Evolutionary conservation across 495 filamentous ascomycete species (phyloP).

Genomic region (Neurospora tetrasperma): DNA sequence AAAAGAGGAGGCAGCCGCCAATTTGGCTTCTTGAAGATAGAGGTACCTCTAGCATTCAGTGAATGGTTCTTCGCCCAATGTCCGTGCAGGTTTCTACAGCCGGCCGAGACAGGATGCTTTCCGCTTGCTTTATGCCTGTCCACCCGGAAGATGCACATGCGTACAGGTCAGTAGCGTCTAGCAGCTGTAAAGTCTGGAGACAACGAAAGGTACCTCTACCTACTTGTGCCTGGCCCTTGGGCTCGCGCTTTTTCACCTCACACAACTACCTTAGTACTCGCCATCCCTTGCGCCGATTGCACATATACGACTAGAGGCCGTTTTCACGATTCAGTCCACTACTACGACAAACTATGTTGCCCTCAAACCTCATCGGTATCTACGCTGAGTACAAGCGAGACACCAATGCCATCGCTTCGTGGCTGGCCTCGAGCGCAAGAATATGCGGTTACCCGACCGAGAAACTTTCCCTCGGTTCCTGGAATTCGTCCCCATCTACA

Average conservation of each 20-base stretch:
- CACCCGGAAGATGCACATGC: background rate
- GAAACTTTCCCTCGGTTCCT: conserved; percentile 2
- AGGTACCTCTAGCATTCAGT: background rate
- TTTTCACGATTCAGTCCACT: background rate
- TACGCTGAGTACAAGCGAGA: conserved; percentile 42
- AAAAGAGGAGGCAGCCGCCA: background rate
- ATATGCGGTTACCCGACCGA: conserved; percentile 22
- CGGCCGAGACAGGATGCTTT: background rate
- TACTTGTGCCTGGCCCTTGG: background rate
- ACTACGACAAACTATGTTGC: background rate
- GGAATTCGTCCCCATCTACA: background rate
- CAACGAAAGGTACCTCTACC: background rate
- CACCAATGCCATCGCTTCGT: conserved; percentile 36
- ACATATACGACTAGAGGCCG: background rate
- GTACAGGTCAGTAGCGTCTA: background rate
- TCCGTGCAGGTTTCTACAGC: background rate
- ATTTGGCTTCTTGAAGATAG: background rate
- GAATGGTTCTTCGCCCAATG: background rate
- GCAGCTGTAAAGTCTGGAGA: background rate
- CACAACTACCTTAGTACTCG: background rate
- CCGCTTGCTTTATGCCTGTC: background rate
- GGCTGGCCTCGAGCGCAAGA: conserved; percentile 39
- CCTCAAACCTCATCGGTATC: conserved; percentile 23
- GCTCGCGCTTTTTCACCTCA: background rate
- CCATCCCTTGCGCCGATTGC: background rate